A percentile compares a stretch with the other conserved stretches of the same genome.
Conservation (phyloP, 2,329 filamentous ascomycete species). For the Pseudonectria foliicola region DNA sequence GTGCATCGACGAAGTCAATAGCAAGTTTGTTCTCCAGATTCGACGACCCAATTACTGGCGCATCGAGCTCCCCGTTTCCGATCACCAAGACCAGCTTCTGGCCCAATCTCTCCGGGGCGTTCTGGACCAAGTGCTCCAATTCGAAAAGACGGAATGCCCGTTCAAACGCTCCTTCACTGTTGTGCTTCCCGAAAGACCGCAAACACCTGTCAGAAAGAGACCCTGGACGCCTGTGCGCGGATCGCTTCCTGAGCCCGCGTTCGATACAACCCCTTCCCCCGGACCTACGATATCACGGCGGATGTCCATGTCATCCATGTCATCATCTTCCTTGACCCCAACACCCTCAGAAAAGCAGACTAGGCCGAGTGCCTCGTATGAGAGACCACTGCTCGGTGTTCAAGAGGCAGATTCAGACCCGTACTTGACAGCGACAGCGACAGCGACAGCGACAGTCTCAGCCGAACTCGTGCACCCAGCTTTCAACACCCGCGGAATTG, state of each 20-base stretch:
- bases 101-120: slow-evolving; percentile 63
- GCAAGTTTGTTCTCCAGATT: slow-evolving; percentile 78
- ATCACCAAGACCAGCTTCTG: slow-evolving; percentile 39
- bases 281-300: no score
- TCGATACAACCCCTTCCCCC: neutral
- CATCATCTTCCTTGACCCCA: no score
- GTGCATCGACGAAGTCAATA: slow-evolving; percentile 79
- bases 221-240: slow-evolving; percentile 53
- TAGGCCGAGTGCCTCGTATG: no score
- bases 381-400: no score
- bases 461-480: no score
- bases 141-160: slow-evolving; percentile 82
- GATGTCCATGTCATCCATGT: no score
- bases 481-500: no score
- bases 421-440: no score
- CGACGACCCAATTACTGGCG: slow-evolving; percentile 80
- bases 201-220: slow-evolving; percentile 57
- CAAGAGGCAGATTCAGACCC: no score
- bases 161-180: slow-evolving; percentile 73
- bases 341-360: no score
- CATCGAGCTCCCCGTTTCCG: slow-evolving; percentile 70
- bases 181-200: slow-evolving; percentile 61
- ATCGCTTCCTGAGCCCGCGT: slow-evolving; percentile 7
- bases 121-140: slow-evolving; percentile 66
- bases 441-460: no score